phyloP scores from a whole-genome alignment of 352 stramenopile species.

The Bremia lactucae region DNA sequence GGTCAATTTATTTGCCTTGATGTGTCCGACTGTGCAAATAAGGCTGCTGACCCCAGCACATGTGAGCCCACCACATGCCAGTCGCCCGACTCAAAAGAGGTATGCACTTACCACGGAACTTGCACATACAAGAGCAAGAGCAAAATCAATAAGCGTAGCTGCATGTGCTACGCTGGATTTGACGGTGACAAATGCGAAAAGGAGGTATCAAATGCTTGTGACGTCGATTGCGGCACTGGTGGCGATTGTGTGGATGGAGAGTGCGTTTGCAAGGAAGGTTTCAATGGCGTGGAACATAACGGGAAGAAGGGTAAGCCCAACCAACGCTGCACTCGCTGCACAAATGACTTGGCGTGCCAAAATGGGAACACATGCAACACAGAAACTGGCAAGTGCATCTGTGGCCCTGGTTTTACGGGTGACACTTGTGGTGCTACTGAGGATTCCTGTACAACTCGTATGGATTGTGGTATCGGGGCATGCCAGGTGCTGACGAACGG shows the following conservation, averaged over 20 bases:
- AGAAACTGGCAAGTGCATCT: slow-evolving; percentile 44
- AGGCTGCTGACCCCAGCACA: slow-evolving; percentile 33
- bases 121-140: slow-evolving; percentile 61
- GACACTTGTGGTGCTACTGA: slow-evolving; percentile 43
- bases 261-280: slow-evolving; percentile 40
- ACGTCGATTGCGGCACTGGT: slow-evolving; percentile 44
- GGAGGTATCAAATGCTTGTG: slow-evolving; percentile 30
- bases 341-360: slow-evolving; percentile 41
- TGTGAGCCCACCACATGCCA: slow-evolving; percentile 32
- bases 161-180: slow-evolving; percentile 42
- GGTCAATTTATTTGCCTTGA: slow-evolving; percentile 50
- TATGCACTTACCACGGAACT: slow-evolving; percentile 61
- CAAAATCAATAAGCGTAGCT: slow-evolving; percentile 44
- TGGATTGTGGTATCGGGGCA: slow-evolving; percentile 28
- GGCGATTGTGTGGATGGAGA: slow-evolving; percentile 39
- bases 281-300: slow-evolving; percentile 28
- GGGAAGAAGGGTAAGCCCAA: slow-evolving; percentile 40
- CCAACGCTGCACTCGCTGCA: slow-evolving; percentile 39
- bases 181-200: slow-evolving; percentile 41
- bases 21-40: slow-evolving; percentile 46
- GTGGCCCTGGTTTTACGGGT: slow-evolving; percentile 31
- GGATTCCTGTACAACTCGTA: slow-evolving; percentile 33
- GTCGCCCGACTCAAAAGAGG: slow-evolving; percentile 25
- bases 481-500: slow-evolving; percentile 38
- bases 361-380: slow-evolving; percentile 42